A percentile compares a stretch with the other conserved stretches of the same genome.
These are phyloP conservation scores for Hymenoscyphus occultus DNA, from an alignment of 2,329 filamentous ascomycete genomes.

Conservation along the genomic window DNA sequence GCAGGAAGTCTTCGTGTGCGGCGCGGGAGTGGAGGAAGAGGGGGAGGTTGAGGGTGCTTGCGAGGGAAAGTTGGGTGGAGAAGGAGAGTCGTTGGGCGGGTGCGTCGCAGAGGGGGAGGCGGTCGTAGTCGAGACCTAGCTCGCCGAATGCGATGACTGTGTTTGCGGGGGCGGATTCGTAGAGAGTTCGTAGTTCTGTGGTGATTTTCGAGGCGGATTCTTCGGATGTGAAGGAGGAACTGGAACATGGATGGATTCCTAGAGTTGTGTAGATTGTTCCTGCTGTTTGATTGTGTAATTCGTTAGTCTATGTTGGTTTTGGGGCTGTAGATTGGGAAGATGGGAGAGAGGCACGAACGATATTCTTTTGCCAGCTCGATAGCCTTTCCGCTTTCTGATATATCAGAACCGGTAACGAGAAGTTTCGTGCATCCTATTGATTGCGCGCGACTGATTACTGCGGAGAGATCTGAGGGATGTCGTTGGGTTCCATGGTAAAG, in stretches of 20 bases:
- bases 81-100: constrained; percentile 84
- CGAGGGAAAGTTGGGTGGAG: constrained; percentile 56
- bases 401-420: constrained; percentile 88
- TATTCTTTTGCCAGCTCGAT: constrained; percentile 70
- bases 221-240: constrained; percentile 68
- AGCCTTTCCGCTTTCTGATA: constrained; percentile 73
- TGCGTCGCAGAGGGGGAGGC: constrained; percentile 76
- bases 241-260: constrained; percentile 90
- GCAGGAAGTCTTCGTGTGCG: constrained; percentile 80
- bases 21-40: constrained; percentile 91
- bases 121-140: constrained; percentile 94
- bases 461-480: constrained; percentile 70
- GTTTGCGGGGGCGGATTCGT: constrained; percentile 50
- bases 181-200: constrained; percentile 59
- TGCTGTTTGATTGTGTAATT: constrained; percentile 45
- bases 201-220: constrained; percentile 55
- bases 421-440: constrained; percentile 82
- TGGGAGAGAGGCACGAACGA: constrained; percentile 47
- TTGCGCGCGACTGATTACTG: constrained; percentile 74
- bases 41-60: constrained; percentile 63
- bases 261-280: constrained; percentile 84
- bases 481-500: constrained; percentile 75
- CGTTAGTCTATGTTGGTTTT: constrained; percentile 4
- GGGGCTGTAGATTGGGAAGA: neutral
- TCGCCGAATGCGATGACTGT: constrained; percentile 77